Evolutionary conservation across 192 early-diverging fungal genomes (phyloP).

Genomic region (Coemansia sp.): DNA sequence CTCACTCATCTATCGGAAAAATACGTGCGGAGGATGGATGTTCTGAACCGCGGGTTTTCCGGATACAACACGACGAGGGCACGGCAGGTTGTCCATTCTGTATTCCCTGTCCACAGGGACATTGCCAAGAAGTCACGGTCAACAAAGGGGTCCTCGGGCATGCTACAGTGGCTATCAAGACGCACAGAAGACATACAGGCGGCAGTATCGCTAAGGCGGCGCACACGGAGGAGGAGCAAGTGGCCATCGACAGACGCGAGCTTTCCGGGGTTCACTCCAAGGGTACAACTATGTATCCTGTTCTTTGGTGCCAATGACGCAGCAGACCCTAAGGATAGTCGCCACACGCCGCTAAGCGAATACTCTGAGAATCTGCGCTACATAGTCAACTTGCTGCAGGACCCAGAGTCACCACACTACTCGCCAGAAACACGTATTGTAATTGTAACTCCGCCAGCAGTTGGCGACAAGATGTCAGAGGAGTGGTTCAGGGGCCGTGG

Average conservation of each 20-base stretch:
- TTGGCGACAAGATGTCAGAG: slow-evolving; percentile 57
- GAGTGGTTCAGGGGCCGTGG: not conserved
- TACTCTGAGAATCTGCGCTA: slow-evolving; percentile 63
- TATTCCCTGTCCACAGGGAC: slow-evolving; percentile 48
- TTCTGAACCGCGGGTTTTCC: slow-evolving; percentile 80
- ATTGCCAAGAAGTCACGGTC: not conserved
- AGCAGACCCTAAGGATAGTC: slow-evolving; percentile 40
- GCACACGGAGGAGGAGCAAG: not conserved
- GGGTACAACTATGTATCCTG: slow-evolving; percentile 40
- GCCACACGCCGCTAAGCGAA: slow-evolving; percentile 61
- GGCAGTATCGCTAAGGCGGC: not conserved
- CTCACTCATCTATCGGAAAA: slow-evolving; percentile 53
- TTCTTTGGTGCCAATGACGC: slow-evolving; percentile 90
- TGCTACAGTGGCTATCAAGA: not conserved
- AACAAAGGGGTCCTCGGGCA: not conserved
- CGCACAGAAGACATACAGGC: not conserved
- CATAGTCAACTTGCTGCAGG: slow-evolving; percentile 60
- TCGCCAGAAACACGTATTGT: slow-evolving; percentile 64
- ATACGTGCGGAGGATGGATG: slow-evolving; percentile 71
- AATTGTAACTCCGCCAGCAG: slow-evolving; percentile 69
- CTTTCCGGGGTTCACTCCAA: not conserved
- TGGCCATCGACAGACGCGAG: not conserved
- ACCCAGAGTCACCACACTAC: slow-evolving; percentile 55
- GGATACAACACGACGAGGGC: slow-evolving; percentile 73
- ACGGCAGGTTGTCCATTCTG: slow-evolving; percentile 54